Percentiles rank a stretch among this genome's conserved stretches.
phyloP scores from a whole-genome alignment of 169 alveolate genomes.

The Fabrea salina region DNA sequence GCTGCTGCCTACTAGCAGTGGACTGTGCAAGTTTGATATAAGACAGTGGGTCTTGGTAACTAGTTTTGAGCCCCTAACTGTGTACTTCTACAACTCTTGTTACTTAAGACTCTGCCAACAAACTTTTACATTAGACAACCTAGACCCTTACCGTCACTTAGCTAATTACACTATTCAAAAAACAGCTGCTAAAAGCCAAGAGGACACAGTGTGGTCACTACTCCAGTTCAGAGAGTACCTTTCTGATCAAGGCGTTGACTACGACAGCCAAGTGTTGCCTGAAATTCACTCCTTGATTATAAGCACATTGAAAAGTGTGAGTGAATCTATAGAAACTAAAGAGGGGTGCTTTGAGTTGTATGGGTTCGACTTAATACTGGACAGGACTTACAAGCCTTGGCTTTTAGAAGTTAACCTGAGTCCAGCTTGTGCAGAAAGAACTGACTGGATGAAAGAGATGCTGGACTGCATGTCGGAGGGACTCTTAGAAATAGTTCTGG shows the following conservation, averaged over 20 bases:
- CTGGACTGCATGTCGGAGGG: conserved; percentile 68
- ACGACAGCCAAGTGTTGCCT: conserved; percentile 43
- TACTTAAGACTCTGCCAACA: conserved; percentile 64
- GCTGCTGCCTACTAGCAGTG: neutral
- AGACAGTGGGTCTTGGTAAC: conserved; percentile 77
- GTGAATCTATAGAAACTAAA: conserved; percentile 50
- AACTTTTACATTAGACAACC: conserved; percentile 44
- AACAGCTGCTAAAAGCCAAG: conserved; percentile 36
- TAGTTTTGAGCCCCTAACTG: conserved; percentile 64
- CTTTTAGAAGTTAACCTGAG: conserved; percentile 71
- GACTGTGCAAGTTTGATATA: conserved; percentile 59
- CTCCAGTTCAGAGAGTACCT: conserved; percentile 32
- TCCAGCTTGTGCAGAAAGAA: conserved; percentile 80
- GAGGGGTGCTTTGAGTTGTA: conserved; percentile 67
- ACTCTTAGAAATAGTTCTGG: conserved; percentile 46
- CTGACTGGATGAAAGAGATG: conserved; percentile 70
- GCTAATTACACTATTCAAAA: conserved; percentile 66
- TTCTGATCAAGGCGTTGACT: conserved; percentile 12
- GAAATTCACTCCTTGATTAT: conserved; percentile 42
- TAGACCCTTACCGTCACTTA: conserved; percentile 56
- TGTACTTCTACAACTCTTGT: conserved; percentile 52
- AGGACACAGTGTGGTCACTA: conserved; percentile 47
- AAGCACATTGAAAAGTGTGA: conserved; percentile 44
- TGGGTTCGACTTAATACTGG: conserved; percentile 77
- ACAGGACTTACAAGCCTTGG: conserved; percentile 67